Evolutionary conservation across 2,329 filamentous ascomycete genomes (phyloP).

Genomic region (Hypoxylon sp.): DNA sequence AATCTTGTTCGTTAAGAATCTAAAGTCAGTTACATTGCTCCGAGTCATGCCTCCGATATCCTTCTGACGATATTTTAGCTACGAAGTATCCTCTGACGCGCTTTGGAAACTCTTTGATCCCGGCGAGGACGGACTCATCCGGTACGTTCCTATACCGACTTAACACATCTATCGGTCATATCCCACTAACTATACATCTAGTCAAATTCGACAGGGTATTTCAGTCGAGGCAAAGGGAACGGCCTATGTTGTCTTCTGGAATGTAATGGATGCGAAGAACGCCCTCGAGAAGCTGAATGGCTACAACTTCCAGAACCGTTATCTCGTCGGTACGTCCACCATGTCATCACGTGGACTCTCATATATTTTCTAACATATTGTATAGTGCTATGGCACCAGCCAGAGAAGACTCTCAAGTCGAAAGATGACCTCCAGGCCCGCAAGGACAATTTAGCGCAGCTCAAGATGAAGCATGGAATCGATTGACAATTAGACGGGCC

Average conservation of each 20-base stretch:
- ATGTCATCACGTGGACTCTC: conserved; percentile 19
- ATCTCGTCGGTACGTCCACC: conserved; percentile 85
- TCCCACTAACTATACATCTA: conserved; percentile 59
- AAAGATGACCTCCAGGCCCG: conserved; percentile 95
- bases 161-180: background rate
- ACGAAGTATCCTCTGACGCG: conserved; percentile 98
- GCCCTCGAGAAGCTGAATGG: conserved; percentile 99
- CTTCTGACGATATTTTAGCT: conserved; percentile 73
- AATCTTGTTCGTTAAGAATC: conserved; percentile 99
- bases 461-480: conserved; percentile 98
- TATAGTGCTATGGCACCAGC: conserved; percentile 74
- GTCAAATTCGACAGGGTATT: conserved; percentile 98
- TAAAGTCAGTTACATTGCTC: conserved; percentile 77
- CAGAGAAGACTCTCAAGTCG: conserved; percentile 80
- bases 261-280: conserved; percentile 98
- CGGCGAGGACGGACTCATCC: conserved; percentile 52
- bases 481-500: conserved; percentile 90
- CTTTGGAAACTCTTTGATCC: conserved; percentile 93
- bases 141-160: conserved; percentile 57
- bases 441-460: conserved; percentile 96
- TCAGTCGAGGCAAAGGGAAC: conserved; percentile 98
- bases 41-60: conserved; percentile 75
- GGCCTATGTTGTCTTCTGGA: conserved; percentile 99
- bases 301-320: conserved; percentile 99
- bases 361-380: conserved; percentile 25